phyloP scores from a whole-genome alignment of 495 filamentous ascomycete species.

The Choiromyces venosus region DNA sequence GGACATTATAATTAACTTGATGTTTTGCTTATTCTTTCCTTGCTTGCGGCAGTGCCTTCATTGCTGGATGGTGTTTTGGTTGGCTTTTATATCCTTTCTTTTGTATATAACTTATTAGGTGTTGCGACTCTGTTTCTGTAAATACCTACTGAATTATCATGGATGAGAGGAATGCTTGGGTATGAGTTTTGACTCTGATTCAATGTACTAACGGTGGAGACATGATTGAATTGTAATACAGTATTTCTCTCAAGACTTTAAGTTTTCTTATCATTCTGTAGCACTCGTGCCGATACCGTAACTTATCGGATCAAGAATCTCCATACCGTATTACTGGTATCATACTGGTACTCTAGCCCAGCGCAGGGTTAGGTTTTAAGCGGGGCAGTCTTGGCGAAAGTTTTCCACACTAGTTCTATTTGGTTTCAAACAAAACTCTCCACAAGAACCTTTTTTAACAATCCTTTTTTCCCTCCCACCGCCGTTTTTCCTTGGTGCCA shows the following conservation, averaged over 20 bases:
- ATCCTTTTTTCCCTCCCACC: neutral
- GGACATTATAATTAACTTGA: constrained; percentile 33
- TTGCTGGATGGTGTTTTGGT: neutral
- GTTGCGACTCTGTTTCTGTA: neutral
- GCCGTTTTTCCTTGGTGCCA: neutral
- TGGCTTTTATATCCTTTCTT: neutral
- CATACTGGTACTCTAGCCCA: too few species aligned
- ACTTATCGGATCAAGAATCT: neutral
- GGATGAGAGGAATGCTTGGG: neutral
- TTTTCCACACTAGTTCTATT: neutral
- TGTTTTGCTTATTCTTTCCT: neutral
- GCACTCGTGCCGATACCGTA: neutral
- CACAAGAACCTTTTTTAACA: constrained; percentile 15
- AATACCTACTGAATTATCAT: neutral
- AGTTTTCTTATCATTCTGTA: neutral
- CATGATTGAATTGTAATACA: neutral
- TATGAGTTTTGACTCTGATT: neutral
- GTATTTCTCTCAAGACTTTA: neutral
- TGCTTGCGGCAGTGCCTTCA: neutral
- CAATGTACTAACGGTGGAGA: neutral
- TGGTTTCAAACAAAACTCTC: constrained; percentile 12
- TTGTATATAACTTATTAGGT: neutral
- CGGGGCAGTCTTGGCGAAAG: neutral
- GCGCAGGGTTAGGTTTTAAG: neutral
- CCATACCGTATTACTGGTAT: too few species aligned